Percentiles rank a stretch among this genome's conserved stretches.
Conservation (phyloP, 306 rosid genomes). For the Sicyos baderoa region DNA sequence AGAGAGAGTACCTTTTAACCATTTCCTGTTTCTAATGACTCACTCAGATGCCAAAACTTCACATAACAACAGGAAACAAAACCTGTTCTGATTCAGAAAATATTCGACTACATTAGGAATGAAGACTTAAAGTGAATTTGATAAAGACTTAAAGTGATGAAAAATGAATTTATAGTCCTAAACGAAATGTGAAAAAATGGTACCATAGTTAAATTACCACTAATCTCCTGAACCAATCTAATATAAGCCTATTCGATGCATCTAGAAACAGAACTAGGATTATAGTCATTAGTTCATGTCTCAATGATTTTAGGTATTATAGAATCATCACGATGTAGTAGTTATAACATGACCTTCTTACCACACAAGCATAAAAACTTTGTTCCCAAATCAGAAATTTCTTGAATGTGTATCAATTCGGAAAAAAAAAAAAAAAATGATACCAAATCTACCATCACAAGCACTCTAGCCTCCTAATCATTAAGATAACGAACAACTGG, state of each 20-base stretch:
- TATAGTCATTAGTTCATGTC: background rate
- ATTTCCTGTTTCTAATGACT: conserved; percentile 7
- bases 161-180: background rate
- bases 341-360: background rate
- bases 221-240: too few relatives aligned
- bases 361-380: background rate
- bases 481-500: background rate
- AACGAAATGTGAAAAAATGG: background rate
- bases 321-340: background rate
- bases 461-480: background rate
- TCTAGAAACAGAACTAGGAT: too few relatives aligned
- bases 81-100: background rate
- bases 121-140: too few relatives aligned
- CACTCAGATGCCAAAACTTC: conserved; percentile 12
- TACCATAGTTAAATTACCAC: background rate
- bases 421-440: background rate
- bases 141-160: too few relatives aligned
- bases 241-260: background rate
- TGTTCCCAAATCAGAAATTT: background rate
- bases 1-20: conserved; percentile 18
- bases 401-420: background rate
- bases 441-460: background rate
- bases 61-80: background rate
- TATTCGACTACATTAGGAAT: background rate
- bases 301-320: background rate